phyloP scores from a whole-genome alignment of 2,329 filamentous ascomycete species.

The Pseudovirgaria hyperparasitica region DNA sequence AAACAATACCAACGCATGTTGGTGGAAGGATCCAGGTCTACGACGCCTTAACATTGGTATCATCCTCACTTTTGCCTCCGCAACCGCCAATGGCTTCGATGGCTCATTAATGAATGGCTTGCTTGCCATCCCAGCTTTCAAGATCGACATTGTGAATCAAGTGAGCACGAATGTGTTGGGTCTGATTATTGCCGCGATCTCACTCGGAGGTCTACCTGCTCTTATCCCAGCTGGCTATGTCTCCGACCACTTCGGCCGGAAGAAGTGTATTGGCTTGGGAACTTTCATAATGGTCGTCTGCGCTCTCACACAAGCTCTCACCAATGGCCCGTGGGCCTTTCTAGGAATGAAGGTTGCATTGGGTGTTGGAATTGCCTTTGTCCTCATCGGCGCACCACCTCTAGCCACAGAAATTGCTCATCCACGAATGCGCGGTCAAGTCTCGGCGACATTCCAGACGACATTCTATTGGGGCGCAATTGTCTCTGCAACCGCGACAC shows the following conservation, averaged over 20 bases:
- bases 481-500: conserved; percentile 10
- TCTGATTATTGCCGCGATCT: conserved; percentile 11
- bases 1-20: conserved; percentile 5
- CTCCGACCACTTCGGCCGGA: conserved; percentile 14
- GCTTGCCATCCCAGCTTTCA: conserved; percentile 11
- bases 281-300: conserved; percentile 16
- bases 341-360: conserved; percentile 15
- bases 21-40: conserved; percentile 7
- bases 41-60: conserved; percentile 8
- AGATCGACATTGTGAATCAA: conserved; percentile 15
- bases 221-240: conserved; percentile 11
- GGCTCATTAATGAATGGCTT: conserved; percentile 16
- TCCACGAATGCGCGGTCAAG: conserved; percentile 14
- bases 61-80: conserved; percentile 6
- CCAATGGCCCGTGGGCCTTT: conserved; percentile 11
- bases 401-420: conserved; percentile 35
- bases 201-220: conserved; percentile 10
- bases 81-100: conserved; percentile 17
- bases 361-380: conserved; percentile 16
- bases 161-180: conserved; percentile 14
- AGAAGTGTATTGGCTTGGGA: conserved; percentile 14
- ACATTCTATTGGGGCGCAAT: conserved; percentile 13
- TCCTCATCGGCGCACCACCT: conserved; percentile 13
- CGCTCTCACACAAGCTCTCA: conserved; percentile 9
- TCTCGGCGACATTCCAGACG: conserved; percentile 14